Evolutionary conservation across 768 basidiomycete species (phyloP), one percentile per base, ranked within the genome.

Genomic region (Phaeolepiota aurea): DNA sequence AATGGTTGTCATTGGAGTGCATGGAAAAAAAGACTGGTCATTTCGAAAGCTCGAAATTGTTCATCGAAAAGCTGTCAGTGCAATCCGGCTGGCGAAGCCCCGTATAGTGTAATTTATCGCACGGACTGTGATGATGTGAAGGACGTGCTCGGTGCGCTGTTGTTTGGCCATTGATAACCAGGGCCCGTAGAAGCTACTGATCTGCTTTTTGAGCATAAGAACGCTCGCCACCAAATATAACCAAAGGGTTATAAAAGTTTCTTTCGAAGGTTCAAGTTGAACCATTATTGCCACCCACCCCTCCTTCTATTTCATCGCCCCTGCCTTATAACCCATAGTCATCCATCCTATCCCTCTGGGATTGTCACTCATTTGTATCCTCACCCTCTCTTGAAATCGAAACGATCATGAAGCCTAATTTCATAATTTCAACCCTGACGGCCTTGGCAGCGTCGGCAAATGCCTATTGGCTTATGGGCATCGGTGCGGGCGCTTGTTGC

Each of bases 391-490:
- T 19, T n/a, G 33, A 7, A 7, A 15, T 35, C 15, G 7, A 19
- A 38, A 56, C 51, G 44, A 47, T 44, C 44, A 62, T 61, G 59
- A 62, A 56, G 45, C 41, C 51, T 46, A 44, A 59, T 48, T 14
- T 35, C n/a, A 35, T 7, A 14, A 9, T 16, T 35, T 39, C 62
- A 21, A 42, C 59, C 32, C 37, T 69, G 42, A 52, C 56, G 18
- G 56, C 53, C 33, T 47, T 63, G 41, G 54, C 51, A 19, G 51
- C 61, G 37, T 55, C 58, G 25, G 60, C 58, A 33, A 58, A 66
- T 47, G 69, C 65, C 3, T 72, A 70, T 48, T 71, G 67, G 66
- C 59, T 72, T 34, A 67, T 68, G 64, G 69, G 65, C 5, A 47
- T 55, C 15, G 58, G 69, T 69, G 21, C 15, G 66, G 15, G 18